Percentiles rank a stretch among this genome's conserved stretches.
These are phyloP conservation scores for Ganoderma sp. DNA, from an alignment of 1,284 basidiomycete species.

Conservation along the genomic window DNA sequence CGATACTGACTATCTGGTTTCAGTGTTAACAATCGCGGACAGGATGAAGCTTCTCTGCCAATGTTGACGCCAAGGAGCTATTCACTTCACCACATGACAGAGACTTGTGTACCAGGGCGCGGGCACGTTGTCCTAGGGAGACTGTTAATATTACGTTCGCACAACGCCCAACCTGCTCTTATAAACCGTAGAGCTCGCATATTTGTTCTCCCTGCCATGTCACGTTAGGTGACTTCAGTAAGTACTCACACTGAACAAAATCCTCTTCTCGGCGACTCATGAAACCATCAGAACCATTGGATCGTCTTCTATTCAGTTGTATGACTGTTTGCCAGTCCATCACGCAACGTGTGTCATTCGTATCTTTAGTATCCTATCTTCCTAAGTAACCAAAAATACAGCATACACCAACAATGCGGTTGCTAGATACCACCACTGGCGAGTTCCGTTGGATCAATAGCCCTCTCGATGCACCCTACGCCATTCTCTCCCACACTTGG, in stretches of 20 bases:
- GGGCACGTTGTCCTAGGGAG: neutral
- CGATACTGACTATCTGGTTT: neutral
- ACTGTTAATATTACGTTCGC: neutral
- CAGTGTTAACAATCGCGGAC: neutral
- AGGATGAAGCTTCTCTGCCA: neutral
- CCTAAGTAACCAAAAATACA: neutral
- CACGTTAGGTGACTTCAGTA: neutral
- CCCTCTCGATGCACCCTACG: neutral
- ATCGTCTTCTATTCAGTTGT: neutral
- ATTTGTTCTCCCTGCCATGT: neutral
- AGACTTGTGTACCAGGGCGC: neutral
- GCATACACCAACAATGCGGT: neutral
- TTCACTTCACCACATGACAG: neutral
- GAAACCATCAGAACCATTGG: neutral
- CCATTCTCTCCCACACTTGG: conserved; percentile 15
- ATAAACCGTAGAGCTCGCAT: neutral
- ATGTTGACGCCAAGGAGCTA: neutral
- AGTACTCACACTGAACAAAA: neutral
- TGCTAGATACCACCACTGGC: conserved; percentile 9
- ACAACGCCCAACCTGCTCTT: neutral
- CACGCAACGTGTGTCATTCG: neutral
- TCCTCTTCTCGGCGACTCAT: neutral
- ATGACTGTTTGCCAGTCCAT: neutral
- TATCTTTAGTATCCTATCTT: neutral
- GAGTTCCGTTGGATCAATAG: neutral